These are phyloP conservation scores for Boletus coccyginus DNA, from an alignment of 768 basidiomycete genomes.

Conservation along the genomic window DNA sequence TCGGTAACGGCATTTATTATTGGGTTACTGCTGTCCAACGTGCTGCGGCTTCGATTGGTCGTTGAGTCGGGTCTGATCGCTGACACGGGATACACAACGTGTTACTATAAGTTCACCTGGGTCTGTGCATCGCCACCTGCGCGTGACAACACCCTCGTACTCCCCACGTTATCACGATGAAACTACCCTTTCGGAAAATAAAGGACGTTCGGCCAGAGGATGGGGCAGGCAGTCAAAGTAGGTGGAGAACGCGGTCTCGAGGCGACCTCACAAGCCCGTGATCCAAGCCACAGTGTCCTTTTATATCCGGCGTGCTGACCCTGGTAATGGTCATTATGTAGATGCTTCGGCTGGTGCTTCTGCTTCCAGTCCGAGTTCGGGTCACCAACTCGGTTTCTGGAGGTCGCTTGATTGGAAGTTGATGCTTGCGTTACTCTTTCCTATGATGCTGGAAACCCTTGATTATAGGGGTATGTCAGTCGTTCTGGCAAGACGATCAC, in stretches of 20 bases:
- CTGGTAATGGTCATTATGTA: background rate
- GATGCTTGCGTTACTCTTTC: slow-evolving; percentile 38
- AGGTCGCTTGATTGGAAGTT: slow-evolving; percentile 27
- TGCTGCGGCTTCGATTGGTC: slow-evolving; percentile 1
- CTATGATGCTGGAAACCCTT: slow-evolving; percentile 40
- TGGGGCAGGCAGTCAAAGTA: slow-evolving; percentile 1
- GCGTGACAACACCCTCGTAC: background rate
- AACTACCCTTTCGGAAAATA: slow-evolving; percentile 5
- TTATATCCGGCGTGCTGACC: background rate
- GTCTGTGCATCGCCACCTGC: background rate
- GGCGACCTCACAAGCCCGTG: background rate
- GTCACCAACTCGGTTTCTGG: slow-evolving; percentile 23
- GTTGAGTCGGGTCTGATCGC: background rate
- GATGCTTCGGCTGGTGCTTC: background rate
- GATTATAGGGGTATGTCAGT: slow-evolving; percentile 27
- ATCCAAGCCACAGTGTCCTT: background rate
- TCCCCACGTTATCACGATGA: slow-evolving; percentile 4
- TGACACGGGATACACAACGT: background rate
- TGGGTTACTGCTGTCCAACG: background rate
- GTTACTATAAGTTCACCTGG: background rate
- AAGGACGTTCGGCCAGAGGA: background rate
- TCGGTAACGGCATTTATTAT: background rate
- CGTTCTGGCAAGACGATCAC: background rate
- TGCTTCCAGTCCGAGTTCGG: background rate
- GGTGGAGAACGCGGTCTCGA: background rate